Conservation (phyloP, 805 yeast species). For the Ogataea methanolica region DNA sequence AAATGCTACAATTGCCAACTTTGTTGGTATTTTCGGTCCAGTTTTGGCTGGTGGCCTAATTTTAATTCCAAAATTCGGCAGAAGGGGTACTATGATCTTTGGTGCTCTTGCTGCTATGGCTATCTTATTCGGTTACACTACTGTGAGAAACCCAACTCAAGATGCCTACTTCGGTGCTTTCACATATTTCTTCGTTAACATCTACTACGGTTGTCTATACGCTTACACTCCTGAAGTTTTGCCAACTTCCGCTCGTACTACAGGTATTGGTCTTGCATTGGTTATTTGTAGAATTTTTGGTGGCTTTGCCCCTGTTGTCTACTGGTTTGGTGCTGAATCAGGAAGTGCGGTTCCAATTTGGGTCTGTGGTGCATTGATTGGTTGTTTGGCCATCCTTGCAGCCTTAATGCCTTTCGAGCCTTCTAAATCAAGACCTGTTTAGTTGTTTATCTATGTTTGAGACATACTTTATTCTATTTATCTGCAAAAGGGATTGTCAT, state of each 20-base stretch:
- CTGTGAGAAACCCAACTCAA: conserved; percentile 50
- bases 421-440: conserved; percentile 32
- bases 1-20: conserved; percentile 44
- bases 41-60: conserved; percentile 41
- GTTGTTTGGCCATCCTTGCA: conserved; percentile 42
- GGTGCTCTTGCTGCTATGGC: conserved; percentile 54
- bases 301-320: conserved; percentile 54
- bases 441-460: not conserved
- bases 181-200: conserved; percentile 43
- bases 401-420: conserved; percentile 49
- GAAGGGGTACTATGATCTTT: conserved; percentile 51
- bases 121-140: conserved; percentile 58
- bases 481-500: too few species aligned
- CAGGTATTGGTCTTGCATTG: conserved; percentile 59
- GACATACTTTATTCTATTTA: too few species aligned
- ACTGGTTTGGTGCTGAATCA: conserved; percentile 42
- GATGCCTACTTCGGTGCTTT: conserved; percentile 48
- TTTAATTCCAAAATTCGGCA: conserved; percentile 36
- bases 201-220: conserved; percentile 55
- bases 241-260: conserved; percentile 48
- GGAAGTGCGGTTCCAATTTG: conserved; percentile 56
- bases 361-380: conserved; percentile 54
- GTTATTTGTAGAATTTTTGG: conserved; percentile 50
- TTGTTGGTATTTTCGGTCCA: conserved; percentile 49
- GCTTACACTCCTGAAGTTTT: conserved; percentile 67